Base-by-base conservation (phyloP, 768 basidiomycete species). In the Collybiopsis confluens region DNA sequence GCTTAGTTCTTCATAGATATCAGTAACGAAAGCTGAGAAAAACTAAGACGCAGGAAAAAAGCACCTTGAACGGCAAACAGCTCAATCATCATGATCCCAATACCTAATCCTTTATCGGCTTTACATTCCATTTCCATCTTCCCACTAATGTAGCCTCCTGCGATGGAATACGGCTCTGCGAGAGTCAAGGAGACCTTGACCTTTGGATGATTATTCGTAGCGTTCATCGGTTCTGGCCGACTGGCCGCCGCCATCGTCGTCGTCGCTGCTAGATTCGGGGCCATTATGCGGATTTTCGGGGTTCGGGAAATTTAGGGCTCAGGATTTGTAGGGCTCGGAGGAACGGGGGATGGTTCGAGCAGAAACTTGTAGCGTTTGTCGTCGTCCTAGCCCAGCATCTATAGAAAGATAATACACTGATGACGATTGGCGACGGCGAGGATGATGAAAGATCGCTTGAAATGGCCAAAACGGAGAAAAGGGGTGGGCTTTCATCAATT, bases 61-160 rank as follows among this genome's bases (percentile, higher is more conserved):
- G 44, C 51, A 85, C 88, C 87, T 80, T 90, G 84, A 52, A 82
- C 74, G 1, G 82, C 90, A 52, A 84, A 78, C 20, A 92, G 71
- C 65, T 92, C 90, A 35, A 91, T 80, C 80, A 86, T 85, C 60
- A 92, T 88, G 13, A 82, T 66, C 18, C 83, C 80, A 52, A 92
- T 80, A 11, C 88, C 90, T 24, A 92, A 77, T 4, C 84, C 79
- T 61, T 74, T 75, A 70, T 90, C 90, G 1, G 88, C 81, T 59
- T 81, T 79, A 67, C 84, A 88, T 67, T 92, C 90, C 63, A 92
- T 75, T 64, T 90, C 82, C 77, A 92, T 77, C 71, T 86, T 90
- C 10, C 90, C 90, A 5, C 82, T 73, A 30, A 91, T 75, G 58
- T 77, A 69, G 35, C 73, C 70, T 0, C 90, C 90, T 1, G 90